These are phyloP conservation scores for Phaffia australis DNA, from an alignment of 768 basidiomycete genomes.

Conservation along the genomic window DNA sequence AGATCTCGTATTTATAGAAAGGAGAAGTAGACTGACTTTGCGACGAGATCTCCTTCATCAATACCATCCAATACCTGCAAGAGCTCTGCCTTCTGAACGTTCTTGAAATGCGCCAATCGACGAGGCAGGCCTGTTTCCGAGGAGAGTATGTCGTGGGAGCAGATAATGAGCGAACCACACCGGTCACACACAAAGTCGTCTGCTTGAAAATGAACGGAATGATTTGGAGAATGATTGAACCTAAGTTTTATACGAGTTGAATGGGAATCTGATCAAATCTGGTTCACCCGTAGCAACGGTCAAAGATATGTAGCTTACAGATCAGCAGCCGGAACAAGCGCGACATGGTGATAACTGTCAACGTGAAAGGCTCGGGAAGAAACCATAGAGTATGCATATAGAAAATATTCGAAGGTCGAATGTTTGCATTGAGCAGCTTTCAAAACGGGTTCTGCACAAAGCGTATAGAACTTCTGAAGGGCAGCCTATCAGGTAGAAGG, in stretches of 20 bases:
- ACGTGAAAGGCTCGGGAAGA: conserved; percentile 73
- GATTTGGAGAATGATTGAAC: conserved; percentile 61
- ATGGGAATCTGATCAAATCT: background rate
- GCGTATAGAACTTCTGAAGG: conserved; percentile 17
- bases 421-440: conserved; percentile 20
- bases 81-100: conserved; percentile 17
- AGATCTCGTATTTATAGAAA: background rate
- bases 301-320: conserved; percentile 44
- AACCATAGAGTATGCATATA: conserved; percentile 54
- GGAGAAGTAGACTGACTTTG: conserved; percentile 35
- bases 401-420: conserved; percentile 39
- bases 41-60: conserved; percentile 54
- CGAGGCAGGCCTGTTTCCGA: background rate
- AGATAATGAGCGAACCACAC: conserved; percentile 60
- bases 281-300: conserved; percentile 25
- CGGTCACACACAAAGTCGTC: conserved; percentile 62
- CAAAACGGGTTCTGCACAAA: conserved; percentile 25
- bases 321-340: conserved; percentile 79
- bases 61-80: conserved; percentile 17
- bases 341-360: conserved; percentile 66
- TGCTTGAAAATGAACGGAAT: conserved; percentile 59
- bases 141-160: conserved; percentile 50
- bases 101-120: background rate
- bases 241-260: conserved; percentile 36
- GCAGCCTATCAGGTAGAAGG: conserved; percentile 14